These are phyloP conservation scores for Xerophyta viscosa DNA, from an alignment of 106 monocot species.

Conservation along the genomic window DNA sequence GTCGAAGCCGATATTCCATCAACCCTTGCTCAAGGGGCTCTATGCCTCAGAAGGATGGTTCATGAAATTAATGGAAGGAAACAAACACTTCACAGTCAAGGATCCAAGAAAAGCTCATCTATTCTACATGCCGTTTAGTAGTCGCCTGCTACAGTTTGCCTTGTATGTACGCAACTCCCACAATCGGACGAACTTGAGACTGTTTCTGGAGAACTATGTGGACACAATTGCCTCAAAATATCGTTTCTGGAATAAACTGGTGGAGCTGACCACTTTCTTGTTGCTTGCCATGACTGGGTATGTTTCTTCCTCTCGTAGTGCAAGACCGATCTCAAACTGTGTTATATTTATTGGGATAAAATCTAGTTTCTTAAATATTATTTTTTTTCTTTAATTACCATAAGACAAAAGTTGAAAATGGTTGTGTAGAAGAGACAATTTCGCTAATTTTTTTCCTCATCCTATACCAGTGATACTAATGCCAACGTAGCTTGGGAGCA, in stretches of 20 bases:
- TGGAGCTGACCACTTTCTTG: conserved; percentile 86
- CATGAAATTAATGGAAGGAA: conserved; percentile 80
- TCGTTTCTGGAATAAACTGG: conserved; percentile 84
- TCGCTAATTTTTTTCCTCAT: too few species aligned
- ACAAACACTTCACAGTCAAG: conserved; percentile 31
- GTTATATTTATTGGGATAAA: too few species aligned
- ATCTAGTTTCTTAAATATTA: too few species aligned
- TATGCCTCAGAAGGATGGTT: conserved; percentile 99
- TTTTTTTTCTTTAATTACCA: too few species aligned
- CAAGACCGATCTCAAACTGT: too few species aligned
- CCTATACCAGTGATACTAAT: too few species aligned
- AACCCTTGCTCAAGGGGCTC: conserved; percentile 57
- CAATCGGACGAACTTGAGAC: conserved; percentile 47
- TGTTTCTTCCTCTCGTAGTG: conserved; percentile 5
- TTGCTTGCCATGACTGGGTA: conserved; percentile 99
- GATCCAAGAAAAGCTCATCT: conserved; percentile 63
- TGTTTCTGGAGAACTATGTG: conserved; percentile 66
- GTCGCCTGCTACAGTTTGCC: conserved; percentile 44
- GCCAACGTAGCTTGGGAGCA: too few species aligned
- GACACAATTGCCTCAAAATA: conserved; percentile 54
- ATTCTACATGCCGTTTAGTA: conserved; percentile 89
- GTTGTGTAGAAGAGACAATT: too few species aligned
- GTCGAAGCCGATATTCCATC: conserved; percentile 75
- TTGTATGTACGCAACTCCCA: conserved; percentile 71
- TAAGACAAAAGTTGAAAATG: too few species aligned